Conservation (phyloP, 2,329 filamentous ascomycete species). For the Karstenula rhodostoma region DNA sequence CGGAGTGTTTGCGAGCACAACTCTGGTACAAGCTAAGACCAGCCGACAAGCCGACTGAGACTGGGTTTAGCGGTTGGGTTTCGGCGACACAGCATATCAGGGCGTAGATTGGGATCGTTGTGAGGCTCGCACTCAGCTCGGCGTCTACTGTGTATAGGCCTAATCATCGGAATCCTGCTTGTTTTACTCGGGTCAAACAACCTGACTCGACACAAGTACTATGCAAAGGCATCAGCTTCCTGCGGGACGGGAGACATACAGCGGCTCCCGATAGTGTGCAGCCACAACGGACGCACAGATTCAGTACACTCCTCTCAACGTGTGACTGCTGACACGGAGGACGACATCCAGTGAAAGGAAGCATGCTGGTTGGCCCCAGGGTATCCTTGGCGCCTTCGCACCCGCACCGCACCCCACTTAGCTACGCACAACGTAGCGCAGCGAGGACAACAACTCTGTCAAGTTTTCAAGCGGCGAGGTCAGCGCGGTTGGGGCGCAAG, state of each 20-base stretch:
- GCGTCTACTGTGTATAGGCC: background rate
- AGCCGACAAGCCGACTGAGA: background rate
- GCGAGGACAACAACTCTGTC: slow-evolving; percentile 15
- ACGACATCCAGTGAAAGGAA: background rate
- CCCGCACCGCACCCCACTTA: slow-evolving; percentile 31
- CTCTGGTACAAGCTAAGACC: background rate
- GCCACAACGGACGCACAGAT: slow-evolving; percentile 26
- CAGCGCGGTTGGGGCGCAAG: slow-evolving; percentile 11
- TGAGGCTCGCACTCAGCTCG: background rate
- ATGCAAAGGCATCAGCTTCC: background rate
- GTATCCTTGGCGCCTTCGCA: slow-evolving; percentile 19
- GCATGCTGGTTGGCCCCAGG: slow-evolving; percentile 17
- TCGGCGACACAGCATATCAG: slow-evolving; percentile 9
- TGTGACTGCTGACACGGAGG: slow-evolving; percentile 28
- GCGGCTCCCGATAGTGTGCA: slow-evolving; percentile 22
- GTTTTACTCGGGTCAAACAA: background rate
- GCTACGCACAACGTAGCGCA: slow-evolving; percentile 19
- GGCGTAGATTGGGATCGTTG: slow-evolving; percentile 1
- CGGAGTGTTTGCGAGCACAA: slow-evolving; percentile 3
- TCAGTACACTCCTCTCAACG: slow-evolving; percentile 27
- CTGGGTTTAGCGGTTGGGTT: background rate
- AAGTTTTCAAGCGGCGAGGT: slow-evolving; percentile 9
- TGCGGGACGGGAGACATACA: slow-evolving; percentile 19
- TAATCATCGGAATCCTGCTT: background rate
- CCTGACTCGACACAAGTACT: background rate